Conservation (phyloP, 371 early-diverging fungal genomes). For the Chytridiales sp. region DNA sequence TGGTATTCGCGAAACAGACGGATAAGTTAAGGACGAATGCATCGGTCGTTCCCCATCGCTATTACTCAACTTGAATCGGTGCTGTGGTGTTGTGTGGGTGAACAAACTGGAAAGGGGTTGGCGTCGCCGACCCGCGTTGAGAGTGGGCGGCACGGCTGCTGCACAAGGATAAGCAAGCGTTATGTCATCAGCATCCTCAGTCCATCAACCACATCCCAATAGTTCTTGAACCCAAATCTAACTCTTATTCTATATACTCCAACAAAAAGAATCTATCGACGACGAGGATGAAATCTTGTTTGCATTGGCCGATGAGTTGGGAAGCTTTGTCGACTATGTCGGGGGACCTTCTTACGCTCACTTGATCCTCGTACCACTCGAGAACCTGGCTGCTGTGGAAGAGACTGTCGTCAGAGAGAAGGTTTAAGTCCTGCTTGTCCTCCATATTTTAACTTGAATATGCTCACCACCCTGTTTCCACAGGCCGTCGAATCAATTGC, state of each 20-base stretch:
- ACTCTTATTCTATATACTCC: too few species aligned
- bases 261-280: constrained; percentile 89
- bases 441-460: background rate
- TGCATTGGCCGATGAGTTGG: constrained; percentile 89
- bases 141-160: too few species aligned
- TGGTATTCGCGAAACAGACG: too few species aligned
- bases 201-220: too few species aligned
- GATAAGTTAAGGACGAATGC: too few species aligned
- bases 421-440: constrained; percentile 48
- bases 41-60: too few species aligned
- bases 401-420: constrained; percentile 94
- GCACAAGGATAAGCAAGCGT: too few species aligned
- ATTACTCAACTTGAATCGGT: too few species aligned
- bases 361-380: constrained; percentile 82
- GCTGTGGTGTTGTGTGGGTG: too few species aligned
- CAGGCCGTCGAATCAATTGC: constrained; percentile 91
- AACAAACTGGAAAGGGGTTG: too few species aligned
- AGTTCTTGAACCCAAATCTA: background rate
- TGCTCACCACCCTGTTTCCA: background rate
- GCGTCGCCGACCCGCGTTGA: too few species aligned
- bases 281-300: constrained; percentile 94
- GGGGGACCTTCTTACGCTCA: constrained; percentile 88
- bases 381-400: constrained; percentile 92
- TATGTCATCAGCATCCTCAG: constrained; percentile 14
- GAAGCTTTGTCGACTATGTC: constrained; percentile 82